Conservation (phyloP, 306 rosid species). For the Prunus salicina region DNA sequence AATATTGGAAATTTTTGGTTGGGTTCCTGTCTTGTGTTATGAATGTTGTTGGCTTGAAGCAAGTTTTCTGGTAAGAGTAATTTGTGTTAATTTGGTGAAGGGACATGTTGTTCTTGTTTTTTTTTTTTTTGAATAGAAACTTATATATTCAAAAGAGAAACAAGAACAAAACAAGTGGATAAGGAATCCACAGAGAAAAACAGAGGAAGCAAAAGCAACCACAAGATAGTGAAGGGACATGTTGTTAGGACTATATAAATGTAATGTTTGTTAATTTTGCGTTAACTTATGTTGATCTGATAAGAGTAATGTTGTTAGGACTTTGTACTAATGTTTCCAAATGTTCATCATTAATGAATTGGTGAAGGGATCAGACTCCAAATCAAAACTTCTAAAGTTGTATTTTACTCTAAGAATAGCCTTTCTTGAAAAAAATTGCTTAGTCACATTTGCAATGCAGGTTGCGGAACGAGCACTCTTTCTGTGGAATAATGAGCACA, state of each 20-base stretch:
- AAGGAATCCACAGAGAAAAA: no score
- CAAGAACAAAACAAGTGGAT: no score
- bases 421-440: not conserved
- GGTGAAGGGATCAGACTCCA: not conserved
- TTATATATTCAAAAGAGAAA: no score
- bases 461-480: slow-evolving; percentile 94
- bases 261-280: no score
- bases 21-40: not conserved
- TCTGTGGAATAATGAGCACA: slow-evolving; percentile 94
- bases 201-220: no score
- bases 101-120: no score
- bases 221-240: no score
- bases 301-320: not conserved
- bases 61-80: not conserved
- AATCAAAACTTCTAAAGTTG: not conserved
- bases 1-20: not conserved
- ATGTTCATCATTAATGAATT: not conserved
- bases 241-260: no score
- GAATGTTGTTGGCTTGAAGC: not conserved
- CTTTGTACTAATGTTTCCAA: not conserved
- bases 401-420: not conserved
- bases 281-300: not conserved
- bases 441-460: slow-evolving; percentile 42
- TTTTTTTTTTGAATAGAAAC: no score
- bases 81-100: no score